phyloP scores from a whole-genome alignment of 208 protist species.

The Porcisia hertigi region DNA sequence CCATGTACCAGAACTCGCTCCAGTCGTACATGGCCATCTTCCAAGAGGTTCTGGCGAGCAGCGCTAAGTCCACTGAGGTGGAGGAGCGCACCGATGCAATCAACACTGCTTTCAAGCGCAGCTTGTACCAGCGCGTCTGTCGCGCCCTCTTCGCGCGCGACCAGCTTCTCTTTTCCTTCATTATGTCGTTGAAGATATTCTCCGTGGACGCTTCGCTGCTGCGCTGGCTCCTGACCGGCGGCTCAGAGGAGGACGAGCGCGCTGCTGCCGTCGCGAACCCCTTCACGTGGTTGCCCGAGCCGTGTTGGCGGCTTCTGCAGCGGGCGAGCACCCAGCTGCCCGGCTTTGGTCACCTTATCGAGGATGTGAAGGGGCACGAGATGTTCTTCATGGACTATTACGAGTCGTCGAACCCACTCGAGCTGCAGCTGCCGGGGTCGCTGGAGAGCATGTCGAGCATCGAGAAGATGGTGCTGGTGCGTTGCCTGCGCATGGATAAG shows the following conservation, averaged over 20 bases:
- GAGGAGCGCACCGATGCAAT: constrained; percentile 83
- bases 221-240: constrained; percentile 93
- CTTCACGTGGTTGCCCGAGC: constrained; percentile 89
- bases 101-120: constrained; percentile 83
- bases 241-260: constrained; percentile 61
- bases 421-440: constrained; percentile 65
- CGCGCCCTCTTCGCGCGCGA: constrained; percentile 94
- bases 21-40: constrained; percentile 97
- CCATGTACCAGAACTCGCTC: constrained; percentile 98
- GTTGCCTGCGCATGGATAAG: constrained; percentile 95
- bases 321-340: constrained; percentile 74
- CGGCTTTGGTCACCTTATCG: constrained; percentile 44
- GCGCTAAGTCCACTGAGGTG: constrained; percentile 76
- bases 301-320: constrained; percentile 87
- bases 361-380: constrained; percentile 47
- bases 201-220: constrained; percentile 85
- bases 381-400: constrained; percentile 83
- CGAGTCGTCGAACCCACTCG: constrained; percentile 84
- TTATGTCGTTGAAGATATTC: constrained; percentile 94
- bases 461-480: constrained; percentile 92
- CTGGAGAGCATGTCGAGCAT: constrained; percentile 71
- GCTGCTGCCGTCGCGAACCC: constrained; percentile 35
- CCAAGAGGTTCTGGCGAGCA: constrained; percentile 85
- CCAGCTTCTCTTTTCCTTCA: constrained; percentile 95
- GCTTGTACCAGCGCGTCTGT: constrained; percentile 89